Conservation (phyloP, 1,139 yeast genomes). For the Lodderomyces margitis region DNA sequence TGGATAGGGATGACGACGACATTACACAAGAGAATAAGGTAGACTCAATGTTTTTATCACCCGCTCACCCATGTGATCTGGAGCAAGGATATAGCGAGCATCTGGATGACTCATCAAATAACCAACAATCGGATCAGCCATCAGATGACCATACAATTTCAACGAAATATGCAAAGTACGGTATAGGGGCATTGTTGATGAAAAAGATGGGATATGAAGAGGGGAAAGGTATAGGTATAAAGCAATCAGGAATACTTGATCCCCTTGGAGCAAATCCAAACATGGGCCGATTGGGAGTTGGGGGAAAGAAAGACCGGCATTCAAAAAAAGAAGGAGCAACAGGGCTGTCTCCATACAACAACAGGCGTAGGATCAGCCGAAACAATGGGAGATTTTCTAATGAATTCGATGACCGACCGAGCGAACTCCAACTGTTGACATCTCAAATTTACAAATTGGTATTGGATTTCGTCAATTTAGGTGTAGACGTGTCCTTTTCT, state of each 20-base stretch:
- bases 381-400: slow-evolving; percentile 20
- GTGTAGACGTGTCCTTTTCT: not conserved
- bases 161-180: slow-evolving; percentile 43
- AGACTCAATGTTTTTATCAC: not conserved
- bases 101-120: not conserved
- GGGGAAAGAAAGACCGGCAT: slow-evolving; percentile 42
- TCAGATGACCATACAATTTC: not conserved
- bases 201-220: slow-evolving; percentile 82
- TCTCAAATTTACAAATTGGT: not conserved
- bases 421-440: not conserved
- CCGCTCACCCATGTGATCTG: not conserved
- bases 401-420: slow-evolving; percentile 1
- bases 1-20: not conserved
- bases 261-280: slow-evolving; percentile 68
- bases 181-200: slow-evolving; percentile 81
- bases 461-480: not conserved
- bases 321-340: not conserved
- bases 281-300: slow-evolving; percentile 74
- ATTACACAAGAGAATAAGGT: too few species aligned
- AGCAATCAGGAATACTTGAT: slow-evolving; percentile 67
- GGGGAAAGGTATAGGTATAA: slow-evolving; percentile 79
- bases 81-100: not conserved
- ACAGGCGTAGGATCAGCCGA: slow-evolving; percentile 14
- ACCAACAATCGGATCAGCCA: not conserved
- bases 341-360: not conserved